Evolutionary conservation across 805 yeast species (phyloP).

Genomic region (Ogataea philodendri): DNA sequence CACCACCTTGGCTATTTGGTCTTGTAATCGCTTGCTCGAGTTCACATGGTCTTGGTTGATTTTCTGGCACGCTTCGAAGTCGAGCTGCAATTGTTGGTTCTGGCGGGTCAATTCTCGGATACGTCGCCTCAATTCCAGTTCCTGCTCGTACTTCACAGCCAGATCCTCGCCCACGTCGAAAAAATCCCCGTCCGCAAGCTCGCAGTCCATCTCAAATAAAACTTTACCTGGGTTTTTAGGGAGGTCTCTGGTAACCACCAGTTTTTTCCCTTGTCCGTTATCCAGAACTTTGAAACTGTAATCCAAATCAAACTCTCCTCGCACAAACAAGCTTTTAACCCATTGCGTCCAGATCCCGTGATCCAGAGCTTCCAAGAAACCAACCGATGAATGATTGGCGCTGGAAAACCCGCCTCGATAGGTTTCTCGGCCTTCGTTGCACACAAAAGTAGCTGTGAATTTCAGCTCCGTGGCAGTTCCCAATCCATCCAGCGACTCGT

Average conservation of each 20-base stretch:
- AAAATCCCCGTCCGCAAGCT: conserved; percentile 7
- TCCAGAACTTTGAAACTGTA: conserved; percentile 14
- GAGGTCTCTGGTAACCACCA: conserved; percentile 13
- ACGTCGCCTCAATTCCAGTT: conserved; percentile 11
- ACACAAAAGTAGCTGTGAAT: conserved; percentile 14
- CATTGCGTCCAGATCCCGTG: conserved; percentile 14
- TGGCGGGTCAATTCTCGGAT: conserved; percentile 6
- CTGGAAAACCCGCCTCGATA: conserved; percentile 8
- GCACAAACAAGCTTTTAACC: conserved; percentile 9
- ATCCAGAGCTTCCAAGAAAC: conserved; percentile 6
- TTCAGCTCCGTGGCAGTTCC: not conserved
- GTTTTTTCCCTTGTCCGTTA: conserved; percentile 1
- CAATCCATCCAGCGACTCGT: not conserved
- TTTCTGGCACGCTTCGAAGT: conserved; percentile 7
- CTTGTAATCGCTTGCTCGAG: conserved; percentile 7
- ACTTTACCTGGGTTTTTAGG: conserved; percentile 17
- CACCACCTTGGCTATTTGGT: conserved; percentile 12
- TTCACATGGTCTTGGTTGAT: conserved; percentile 7
- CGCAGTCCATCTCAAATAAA: conserved; percentile 16
- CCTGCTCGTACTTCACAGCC: conserved; percentile 14
- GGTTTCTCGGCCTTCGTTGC: conserved; percentile 10
- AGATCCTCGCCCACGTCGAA: conserved; percentile 17
- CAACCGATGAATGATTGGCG: not conserved
- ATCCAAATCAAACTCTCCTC: conserved; percentile 14
- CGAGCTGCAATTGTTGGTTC: conserved; percentile 11